Conservation (phyloP, 2,329 filamentous ascomycete genomes). For the Dothistroma septosporum region DNA sequence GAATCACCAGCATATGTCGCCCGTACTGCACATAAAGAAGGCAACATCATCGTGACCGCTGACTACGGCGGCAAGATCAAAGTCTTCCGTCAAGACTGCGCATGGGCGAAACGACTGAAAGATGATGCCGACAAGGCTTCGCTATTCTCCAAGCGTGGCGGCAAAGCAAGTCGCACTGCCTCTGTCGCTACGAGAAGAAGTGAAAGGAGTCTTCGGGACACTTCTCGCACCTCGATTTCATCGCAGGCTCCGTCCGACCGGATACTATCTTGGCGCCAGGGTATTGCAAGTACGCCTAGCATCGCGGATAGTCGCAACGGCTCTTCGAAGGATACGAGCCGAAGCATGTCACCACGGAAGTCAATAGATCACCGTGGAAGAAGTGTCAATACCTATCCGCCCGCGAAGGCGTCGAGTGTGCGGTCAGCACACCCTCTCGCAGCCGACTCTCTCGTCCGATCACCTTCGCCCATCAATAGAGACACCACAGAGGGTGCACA, state of each 20-base stretch:
- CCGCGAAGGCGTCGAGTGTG: constrained; percentile 7
- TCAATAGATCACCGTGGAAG: constrained; percentile 28
- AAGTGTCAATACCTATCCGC: not conserved
- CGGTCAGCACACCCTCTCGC: constrained; percentile 19
- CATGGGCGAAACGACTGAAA: constrained; percentile 66
- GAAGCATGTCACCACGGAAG: constrained; percentile 50
- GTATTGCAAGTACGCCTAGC: constrained; percentile 52
- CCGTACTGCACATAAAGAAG: constrained; percentile 69
- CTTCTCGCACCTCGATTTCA: constrained; percentile 28
- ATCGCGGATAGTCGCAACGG: constrained; percentile 38
- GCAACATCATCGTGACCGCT: constrained; percentile 88
- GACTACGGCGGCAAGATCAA: constrained; percentile 88
- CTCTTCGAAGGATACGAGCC: constrained; percentile 26
- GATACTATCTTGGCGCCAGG: constrained; percentile 84
- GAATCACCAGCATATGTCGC: constrained; percentile 74
- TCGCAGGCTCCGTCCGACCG: constrained; percentile 59
- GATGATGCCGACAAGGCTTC: constrained; percentile 76
- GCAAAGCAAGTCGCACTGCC: constrained; percentile 48
- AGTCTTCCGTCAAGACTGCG: constrained; percentile 92
- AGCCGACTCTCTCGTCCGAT: constrained; percentile 15
- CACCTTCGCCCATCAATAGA: constrained; percentile 15
- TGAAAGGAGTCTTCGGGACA: constrained; percentile 31
- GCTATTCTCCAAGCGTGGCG: constrained; percentile 64
- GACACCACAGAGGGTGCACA: constrained; percentile 1
- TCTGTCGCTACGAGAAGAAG: constrained; percentile 42